phyloP scores from a whole-genome alignment of 805 yeast species.

The Starmerella potacharoeniae region DNA sequence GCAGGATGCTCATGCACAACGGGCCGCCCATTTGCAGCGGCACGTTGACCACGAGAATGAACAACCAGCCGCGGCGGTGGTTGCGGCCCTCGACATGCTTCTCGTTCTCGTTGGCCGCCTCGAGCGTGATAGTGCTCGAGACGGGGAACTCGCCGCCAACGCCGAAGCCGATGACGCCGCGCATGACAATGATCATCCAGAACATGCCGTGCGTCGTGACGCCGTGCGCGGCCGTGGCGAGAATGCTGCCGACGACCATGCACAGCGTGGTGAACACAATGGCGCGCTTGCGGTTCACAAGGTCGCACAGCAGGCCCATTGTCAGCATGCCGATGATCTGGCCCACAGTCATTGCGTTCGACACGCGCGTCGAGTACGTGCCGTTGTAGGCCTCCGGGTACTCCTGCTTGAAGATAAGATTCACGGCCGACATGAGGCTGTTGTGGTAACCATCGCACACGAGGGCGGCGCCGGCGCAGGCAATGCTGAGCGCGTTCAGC shows the following conservation, averaged over 20 bases:
- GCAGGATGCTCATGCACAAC: slow-evolving; percentile 56
- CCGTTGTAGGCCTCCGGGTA: slow-evolving; percentile 37
- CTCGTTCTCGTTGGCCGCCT: slow-evolving; percentile 45
- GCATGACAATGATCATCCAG: slow-evolving; percentile 60
- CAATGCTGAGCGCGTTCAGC: slow-evolving; percentile 13
- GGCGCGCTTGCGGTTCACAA: slow-evolving; percentile 53
- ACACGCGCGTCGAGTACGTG: slow-evolving; percentile 47
- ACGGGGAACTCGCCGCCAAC: slow-evolving; percentile 71
- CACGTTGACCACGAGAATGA: slow-evolving; percentile 56
- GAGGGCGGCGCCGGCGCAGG: slow-evolving; percentile 61
- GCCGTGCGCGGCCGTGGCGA: slow-evolving; percentile 66
- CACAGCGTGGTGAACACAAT: slow-evolving; percentile 51
- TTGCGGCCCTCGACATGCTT: slow-evolving; percentile 21
- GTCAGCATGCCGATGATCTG: slow-evolving; percentile 57
- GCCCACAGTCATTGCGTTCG: slow-evolving; percentile 57
- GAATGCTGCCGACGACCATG: slow-evolving; percentile 49
- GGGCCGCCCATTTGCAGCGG: slow-evolving; percentile 73
- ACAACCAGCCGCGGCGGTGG: slow-evolving; percentile 47
- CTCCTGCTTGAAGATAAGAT: slow-evolving; percentile 41
- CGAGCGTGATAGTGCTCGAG: slow-evolving; percentile 55
- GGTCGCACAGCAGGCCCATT: slow-evolving; percentile 53
- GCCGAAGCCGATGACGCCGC: slow-evolving; percentile 72
- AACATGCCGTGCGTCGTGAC: slow-evolving; percentile 48
- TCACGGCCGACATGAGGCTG: slow-evolving; percentile 59
- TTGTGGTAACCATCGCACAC: slow-evolving; percentile 72